Base-by-base conservation (phyloP, 2,329 filamentous ascomycete species). In the Alternaria burnsii region DNA sequence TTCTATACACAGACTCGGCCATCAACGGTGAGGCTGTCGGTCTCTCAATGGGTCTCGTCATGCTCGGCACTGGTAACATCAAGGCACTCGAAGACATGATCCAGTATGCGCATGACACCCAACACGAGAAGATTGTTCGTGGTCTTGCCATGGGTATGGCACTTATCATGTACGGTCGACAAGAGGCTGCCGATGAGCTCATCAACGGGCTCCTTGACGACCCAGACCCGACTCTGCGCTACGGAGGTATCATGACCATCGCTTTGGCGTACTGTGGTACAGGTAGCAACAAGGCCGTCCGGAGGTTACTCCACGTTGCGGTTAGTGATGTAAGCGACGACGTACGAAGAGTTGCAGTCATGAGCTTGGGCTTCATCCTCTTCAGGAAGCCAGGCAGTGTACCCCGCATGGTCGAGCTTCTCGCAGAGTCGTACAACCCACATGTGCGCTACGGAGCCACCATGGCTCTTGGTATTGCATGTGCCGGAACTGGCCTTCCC, bases 291-390 rank as follows among this genome's bases (percentile, higher is more conserved):
- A 98, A 98, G 85, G 95, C 96, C 24, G 95, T 99, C 52, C 91
- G 96, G 55, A 97, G 95, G 81, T 86, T 99, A 30, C 88, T 99
- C 11, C 95, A 99, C 77, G 92, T 95, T 62, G 95, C 95, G 58
- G 96, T 99, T 66, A 98, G 94, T 78, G 95, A 99, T 81, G 95
- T 98, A 66, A 98, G 94, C 73, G 95, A 99, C 71, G 95, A 99
- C 78, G 95, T 99, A 36, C 92, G 95, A 70, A 89, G 95, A 72
- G 93, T 97, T 63, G 95, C 95, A 12, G 95, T 99, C 65, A 96
- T 99, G 91, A 96, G 93, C 80, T 86, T 99, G 77, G 95, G 95
- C 42, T 99, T 99, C 81, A 97, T 99, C 68, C 87, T 99, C 28
- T 99, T 99, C 91, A 88, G 95, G 65, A 99, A 98, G 85, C 93